A percentile compares a stretch with the other conserved stretches of the same genome.
Conservation (phyloP, 2,329 filamentous ascomycete genomes). For the Exophiala bonariae region DNA sequence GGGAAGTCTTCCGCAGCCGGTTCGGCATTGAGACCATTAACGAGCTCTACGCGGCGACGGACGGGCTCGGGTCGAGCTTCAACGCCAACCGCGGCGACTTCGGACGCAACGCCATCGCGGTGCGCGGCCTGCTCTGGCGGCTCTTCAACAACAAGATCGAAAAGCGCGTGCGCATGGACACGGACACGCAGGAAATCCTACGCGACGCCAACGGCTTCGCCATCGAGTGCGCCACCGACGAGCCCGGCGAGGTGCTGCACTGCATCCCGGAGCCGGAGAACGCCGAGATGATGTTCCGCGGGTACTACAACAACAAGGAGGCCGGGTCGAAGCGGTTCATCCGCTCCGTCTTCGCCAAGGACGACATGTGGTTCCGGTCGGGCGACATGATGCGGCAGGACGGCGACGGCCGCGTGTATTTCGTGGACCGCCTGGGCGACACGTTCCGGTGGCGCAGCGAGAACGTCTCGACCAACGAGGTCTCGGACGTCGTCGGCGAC, state of each 20-base stretch:
- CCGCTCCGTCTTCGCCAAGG: slow-evolving; percentile 68
- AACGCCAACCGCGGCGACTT: slow-evolving; percentile 65
- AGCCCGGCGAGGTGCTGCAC: slow-evolving; percentile 75
- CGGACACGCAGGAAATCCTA: slow-evolving; percentile 65
- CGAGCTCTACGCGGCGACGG: slow-evolving; percentile 78
- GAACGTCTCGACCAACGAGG: slow-evolving; percentile 80
- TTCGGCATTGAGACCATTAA: slow-evolving; percentile 53
- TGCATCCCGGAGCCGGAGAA: slow-evolving; percentile 52
- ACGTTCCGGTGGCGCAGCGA: slow-evolving; percentile 67
- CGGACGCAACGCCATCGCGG: slow-evolving; percentile 64
- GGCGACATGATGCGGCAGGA: slow-evolving; percentile 78
- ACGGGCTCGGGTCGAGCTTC: slow-evolving; percentile 65
- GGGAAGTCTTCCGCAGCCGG: slow-evolving; percentile 45
- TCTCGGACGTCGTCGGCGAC: slow-evolving; percentile 68
- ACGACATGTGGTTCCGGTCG: slow-evolving; percentile 81
- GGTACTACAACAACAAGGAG: slow-evolving; percentile 74
- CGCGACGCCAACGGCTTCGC: slow-evolving; percentile 70
- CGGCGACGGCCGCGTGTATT: slow-evolving; percentile 70
- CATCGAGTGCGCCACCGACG: slow-evolving; percentile 59
- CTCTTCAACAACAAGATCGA: slow-evolving; percentile 53
- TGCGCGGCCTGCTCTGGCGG: slow-evolving; percentile 66
- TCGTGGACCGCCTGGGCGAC: slow-evolving; percentile 66
- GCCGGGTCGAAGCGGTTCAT: slow-evolving; percentile 74
- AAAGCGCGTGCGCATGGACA: slow-evolving; percentile 68
- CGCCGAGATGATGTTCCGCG: slow-evolving; percentile 64